A percentile compares a stretch with the other conserved stretches of the same genome.
phyloP scores from a whole-genome alignment of 2,329 filamentous ascomycete genomes.

The Mycosphaerella sp. region DNA sequence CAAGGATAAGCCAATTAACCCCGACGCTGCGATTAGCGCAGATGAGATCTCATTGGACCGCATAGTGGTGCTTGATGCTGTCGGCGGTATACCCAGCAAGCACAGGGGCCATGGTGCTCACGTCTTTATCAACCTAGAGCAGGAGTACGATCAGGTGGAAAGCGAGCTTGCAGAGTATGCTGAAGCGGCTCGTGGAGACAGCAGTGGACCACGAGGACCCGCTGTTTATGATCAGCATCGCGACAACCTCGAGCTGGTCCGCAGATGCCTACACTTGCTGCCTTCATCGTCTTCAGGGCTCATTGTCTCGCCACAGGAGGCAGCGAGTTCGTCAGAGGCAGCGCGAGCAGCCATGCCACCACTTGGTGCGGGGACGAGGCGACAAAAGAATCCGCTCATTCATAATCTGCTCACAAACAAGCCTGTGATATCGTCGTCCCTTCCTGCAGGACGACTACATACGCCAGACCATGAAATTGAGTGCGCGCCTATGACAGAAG shows the following conservation, averaged over 20 bases:
- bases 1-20: constrained; percentile 34
- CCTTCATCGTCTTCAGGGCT: constrained; percentile 80
- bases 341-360: constrained; percentile 19
- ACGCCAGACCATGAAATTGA: constrained; percentile 19
- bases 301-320: constrained; percentile 79
- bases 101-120: constrained; percentile 58
- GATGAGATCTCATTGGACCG: constrained; percentile 55
- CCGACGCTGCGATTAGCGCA: not conserved
- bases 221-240: constrained; percentile 45
- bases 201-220: constrained; percentile 12
- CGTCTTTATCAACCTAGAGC: constrained; percentile 87
- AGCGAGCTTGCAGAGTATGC: constrained; percentile 41
- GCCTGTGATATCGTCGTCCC: constrained; percentile 81
- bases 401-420: constrained; percentile 96
- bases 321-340: constrained; percentile 53
- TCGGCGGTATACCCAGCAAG: constrained; percentile 73
- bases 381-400: constrained; percentile 76
- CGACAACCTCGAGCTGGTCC: constrained; percentile 67
- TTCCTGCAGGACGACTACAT: constrained; percentile 63
- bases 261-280: constrained; percentile 63
- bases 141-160: constrained; percentile 70
- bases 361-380: constrained; percentile 43
- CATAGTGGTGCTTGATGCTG: constrained; percentile 78
- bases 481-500: constrained; percentile 30
- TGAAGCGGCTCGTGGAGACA: constrained; percentile 17